A percentile compares a stretch with the other conserved stretches of the same genome.
phyloP scores from a whole-genome alignment of 2,329 filamentous ascomycete species.

The Exophiala alcalophila region DNA sequence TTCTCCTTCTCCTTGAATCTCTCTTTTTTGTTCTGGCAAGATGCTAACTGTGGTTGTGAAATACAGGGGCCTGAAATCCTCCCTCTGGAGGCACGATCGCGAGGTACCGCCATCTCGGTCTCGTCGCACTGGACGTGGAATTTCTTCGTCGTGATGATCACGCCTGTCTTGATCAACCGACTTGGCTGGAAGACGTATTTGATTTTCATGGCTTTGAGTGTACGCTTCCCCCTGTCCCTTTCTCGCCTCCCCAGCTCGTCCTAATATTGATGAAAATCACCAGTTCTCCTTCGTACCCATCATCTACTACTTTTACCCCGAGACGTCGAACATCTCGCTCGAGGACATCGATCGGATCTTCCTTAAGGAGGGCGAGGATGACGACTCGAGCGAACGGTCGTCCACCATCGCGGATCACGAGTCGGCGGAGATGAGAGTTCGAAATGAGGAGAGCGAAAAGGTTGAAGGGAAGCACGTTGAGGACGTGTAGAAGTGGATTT shows the following conservation, averaged over 20 bases:
- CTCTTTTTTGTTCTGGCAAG: no score
- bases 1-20: neutral
- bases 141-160: constrained; percentile 36
- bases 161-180: constrained; percentile 32
- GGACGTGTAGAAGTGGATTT: no score
- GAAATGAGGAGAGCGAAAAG: no score
- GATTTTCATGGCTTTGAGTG: constrained; percentile 33
- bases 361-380: constrained; percentile 8
- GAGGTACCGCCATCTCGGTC: constrained; percentile 51
- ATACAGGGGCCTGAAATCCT: constrained; percentile 48
- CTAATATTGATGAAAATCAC: neutral
- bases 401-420: no score
- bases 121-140: constrained; percentile 40
- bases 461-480: no score
- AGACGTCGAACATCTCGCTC: constrained; percentile 19
- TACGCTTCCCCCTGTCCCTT: neutral
- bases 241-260: neutral
- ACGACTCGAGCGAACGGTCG: constrained; percentile 6
- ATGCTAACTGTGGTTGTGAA: neutral
- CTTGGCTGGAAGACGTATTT: constrained; percentile 34
- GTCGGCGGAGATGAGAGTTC: no score
- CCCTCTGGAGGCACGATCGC: constrained; percentile 49
- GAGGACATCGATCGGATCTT: constrained; percentile 21
- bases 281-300: constrained; percentile 29
- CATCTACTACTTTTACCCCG: constrained; percentile 30